Evolutionary conservation across 2,329 filamentous ascomycete species (phyloP).

Genomic region (Penicillium janthinellum): DNA sequence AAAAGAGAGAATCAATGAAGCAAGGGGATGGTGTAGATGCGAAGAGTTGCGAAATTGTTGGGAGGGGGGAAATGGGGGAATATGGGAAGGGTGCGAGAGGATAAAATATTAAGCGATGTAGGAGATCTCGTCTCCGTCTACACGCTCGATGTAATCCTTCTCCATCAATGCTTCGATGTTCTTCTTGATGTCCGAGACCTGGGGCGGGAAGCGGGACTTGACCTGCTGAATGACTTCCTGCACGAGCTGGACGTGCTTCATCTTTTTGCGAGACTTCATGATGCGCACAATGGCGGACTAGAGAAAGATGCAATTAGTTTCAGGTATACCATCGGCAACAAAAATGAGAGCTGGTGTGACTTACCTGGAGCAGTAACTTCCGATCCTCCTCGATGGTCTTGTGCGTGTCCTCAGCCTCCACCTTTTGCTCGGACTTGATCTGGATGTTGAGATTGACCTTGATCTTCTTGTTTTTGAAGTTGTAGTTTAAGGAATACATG

Average conservation of each 20-base stretch:
- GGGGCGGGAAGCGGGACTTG: constrained; percentile 86
- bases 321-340: background rate
- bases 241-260: constrained; percentile 95
- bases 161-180: constrained; percentile 98
- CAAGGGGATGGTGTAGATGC: background rate
- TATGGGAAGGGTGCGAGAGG: constrained; percentile 9
- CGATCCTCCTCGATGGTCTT: constrained; percentile 99
- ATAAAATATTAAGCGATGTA: constrained; percentile 73
- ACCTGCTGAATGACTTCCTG: constrained; percentile 96
- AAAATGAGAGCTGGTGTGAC: constrained; percentile 38
- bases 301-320: constrained; percentile 7
- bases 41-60: constrained; percentile 5
- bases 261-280: constrained; percentile 99
- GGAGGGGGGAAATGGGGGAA: constrained; percentile 11
- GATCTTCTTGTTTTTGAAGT: constrained; percentile 98
- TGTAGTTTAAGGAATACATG: constrained; percentile 81
- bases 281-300: constrained; percentile 98
- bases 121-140: constrained; percentile 91
- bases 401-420: constrained; percentile 94
- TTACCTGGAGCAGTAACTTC: constrained; percentile 93
- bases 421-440: constrained; percentile 94
- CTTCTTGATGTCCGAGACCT: constrained; percentile 96
- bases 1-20: constrained; percentile 2
- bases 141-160: constrained; percentile 96
- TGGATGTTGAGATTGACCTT: constrained; percentile 94